phyloP scores from a whole-genome alignment of 768 basidiomycete species.

The Phlebiopsis flavidoalba region DNA sequence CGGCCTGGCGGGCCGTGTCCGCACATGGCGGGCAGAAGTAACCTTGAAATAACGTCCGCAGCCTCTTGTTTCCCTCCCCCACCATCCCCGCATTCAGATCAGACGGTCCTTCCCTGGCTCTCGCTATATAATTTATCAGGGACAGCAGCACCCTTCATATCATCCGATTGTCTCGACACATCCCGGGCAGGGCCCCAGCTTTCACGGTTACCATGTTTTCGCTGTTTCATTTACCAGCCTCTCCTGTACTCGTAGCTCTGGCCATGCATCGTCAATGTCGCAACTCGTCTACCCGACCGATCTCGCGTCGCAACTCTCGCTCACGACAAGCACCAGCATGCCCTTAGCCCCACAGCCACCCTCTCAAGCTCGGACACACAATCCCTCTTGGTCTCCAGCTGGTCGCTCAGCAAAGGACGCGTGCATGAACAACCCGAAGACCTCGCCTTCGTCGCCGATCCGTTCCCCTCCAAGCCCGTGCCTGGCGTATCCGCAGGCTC shows the following conservation, averaged over 20 bases:
- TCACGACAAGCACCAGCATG: conserved; percentile 56
- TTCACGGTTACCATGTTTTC: conserved; percentile 10
- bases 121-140: background rate
- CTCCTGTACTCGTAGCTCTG: conserved; percentile 9
- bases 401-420: conserved; percentile 56
- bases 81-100: background rate
- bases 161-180: background rate
- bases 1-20: background rate
- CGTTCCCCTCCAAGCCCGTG: conserved; percentile 48
- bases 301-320: conserved; percentile 46
- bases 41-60: background rate
- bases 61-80: background rate
- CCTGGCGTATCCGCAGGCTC: conserved; percentile 7
- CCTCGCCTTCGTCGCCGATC: conserved; percentile 61
- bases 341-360: conserved; percentile 64
- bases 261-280: conserved; percentile 12
- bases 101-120: background rate
- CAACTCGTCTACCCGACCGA: conserved; percentile 4
- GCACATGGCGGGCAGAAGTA: background rate
- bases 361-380: conserved; percentile 45
- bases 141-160: background rate
- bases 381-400: conserved; percentile 45
- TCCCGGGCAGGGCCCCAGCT: conserved; percentile 13
- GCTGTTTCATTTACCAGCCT: conserved; percentile 2
- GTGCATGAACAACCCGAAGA: conserved; percentile 55